Percentiles rank a stretch among this genome's conserved stretches.
Conservation (phyloP, 2,329 filamentous ascomycete genomes). For the Thielaviopsis euricoi region DNA sequence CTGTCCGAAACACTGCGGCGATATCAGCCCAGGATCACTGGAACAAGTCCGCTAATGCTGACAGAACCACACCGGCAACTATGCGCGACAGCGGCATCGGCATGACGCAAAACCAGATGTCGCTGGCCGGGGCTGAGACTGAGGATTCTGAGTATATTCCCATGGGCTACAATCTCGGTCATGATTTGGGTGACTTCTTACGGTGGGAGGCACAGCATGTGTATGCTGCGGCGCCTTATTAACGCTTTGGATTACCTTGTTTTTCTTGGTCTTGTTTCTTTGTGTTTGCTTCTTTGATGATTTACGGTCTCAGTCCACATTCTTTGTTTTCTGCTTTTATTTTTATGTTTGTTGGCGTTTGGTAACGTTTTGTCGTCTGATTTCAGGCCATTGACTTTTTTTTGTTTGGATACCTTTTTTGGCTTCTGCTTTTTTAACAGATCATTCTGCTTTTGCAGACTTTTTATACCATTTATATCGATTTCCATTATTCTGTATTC, state of each 20-base stretch:
- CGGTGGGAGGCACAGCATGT: slow-evolving; percentile 39
- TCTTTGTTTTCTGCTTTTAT: slow-evolving; percentile 6
- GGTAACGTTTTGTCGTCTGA: not conserved
- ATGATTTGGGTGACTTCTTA: slow-evolving; percentile 42
- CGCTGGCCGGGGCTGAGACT: slow-evolving; percentile 28
- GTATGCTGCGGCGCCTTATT: slow-evolving; percentile 19
- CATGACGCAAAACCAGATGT: slow-evolving; percentile 35
- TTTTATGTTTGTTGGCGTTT: slow-evolving; percentile 4
- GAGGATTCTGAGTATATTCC: slow-evolving; percentile 26
- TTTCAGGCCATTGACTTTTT: not conserved
- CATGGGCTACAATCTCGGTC: slow-evolving; percentile 44
- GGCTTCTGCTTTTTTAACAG: not conserved
- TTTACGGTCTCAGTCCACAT: not conserved
- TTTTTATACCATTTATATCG: too few relatives aligned
- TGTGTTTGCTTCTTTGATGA: not conserved
- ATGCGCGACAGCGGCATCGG: slow-evolving; percentile 23
- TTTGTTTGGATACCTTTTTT: not conserved
- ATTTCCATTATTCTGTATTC: not conserved
- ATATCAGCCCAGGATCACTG: not conserved
- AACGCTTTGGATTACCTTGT: slow-evolving; percentile 1
- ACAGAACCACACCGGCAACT: not conserved
- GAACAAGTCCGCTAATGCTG: not conserved
- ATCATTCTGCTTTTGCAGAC: not conserved
- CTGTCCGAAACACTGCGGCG: not conserved
- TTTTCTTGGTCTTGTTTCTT: too few relatives aligned